Evolutionary conservation across 1,139 yeast genomes (phyloP).

Genomic region (Ogataea hybrid): DNA sequence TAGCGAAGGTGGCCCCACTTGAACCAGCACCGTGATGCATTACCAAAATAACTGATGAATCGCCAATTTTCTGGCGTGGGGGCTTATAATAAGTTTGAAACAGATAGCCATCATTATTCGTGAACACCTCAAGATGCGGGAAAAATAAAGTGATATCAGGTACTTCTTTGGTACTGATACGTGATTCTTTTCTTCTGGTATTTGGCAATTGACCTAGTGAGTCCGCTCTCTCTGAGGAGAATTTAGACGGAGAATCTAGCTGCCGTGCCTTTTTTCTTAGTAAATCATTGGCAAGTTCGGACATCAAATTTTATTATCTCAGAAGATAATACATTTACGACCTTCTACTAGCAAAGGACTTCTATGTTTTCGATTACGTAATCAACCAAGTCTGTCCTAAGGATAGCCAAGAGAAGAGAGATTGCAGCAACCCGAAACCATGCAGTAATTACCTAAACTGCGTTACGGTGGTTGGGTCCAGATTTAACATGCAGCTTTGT

Average conservation of each 20-base stretch:
- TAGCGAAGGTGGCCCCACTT: conserved; percentile 73
- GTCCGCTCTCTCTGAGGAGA: not conserved
- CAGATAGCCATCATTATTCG: conserved; percentile 26
- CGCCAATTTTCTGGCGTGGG: conserved; percentile 1
- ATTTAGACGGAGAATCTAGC: not conserved
- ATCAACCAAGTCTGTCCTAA: no score
- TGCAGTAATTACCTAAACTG: no score
- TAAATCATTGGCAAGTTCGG: not conserved
- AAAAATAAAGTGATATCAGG: not conserved
- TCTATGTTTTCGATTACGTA: no score
- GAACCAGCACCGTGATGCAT: conserved; percentile 98
- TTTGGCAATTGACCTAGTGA: not conserved
- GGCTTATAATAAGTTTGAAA: conserved; percentile 71
- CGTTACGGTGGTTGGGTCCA: no score
- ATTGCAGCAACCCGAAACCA: no score
- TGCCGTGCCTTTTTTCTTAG: not conserved
- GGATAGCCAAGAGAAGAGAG: no score
- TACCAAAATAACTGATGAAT: conserved; percentile 54
- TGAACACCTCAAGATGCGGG: conserved; percentile 24
- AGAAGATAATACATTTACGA: no score
- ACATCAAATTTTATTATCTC: not conserved
- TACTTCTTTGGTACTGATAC: not conserved
- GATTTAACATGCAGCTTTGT: no score
- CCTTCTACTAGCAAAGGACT: no score
- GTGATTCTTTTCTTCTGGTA: not conserved